Percentiles rank a stretch among this genome's conserved stretches.
These are phyloP conservation scores for Cyathus striatus DNA, from an alignment of 768 basidiomycete species.

Conservation along the genomic window DNA sequence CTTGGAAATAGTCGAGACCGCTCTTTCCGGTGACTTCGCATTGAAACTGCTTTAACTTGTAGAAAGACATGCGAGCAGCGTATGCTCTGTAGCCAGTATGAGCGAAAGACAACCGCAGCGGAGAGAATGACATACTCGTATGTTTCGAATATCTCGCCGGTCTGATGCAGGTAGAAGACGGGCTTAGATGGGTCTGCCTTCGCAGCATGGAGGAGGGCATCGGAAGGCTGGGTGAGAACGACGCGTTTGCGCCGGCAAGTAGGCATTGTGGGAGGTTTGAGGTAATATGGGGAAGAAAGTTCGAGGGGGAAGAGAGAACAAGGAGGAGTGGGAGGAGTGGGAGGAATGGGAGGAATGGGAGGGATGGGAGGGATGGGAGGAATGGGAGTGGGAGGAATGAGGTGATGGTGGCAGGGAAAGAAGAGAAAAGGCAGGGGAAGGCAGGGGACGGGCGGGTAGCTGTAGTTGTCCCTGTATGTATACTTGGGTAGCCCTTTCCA, in stretches of 20 bases:
- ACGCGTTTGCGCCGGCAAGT: conserved; percentile 89
- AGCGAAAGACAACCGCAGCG: conserved; percentile 13
- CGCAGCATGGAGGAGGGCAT: conserved; percentile 59
- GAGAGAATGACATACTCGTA: conserved; percentile 72
- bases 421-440: conserved; percentile 27
- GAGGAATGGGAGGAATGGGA: conserved; percentile 14
- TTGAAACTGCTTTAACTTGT: conserved; percentile 90
- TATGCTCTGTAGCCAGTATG: conserved; percentile 51
- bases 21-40: conserved; percentile 97
- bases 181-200: conserved; percentile 62
- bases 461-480: conserved; percentile 7
- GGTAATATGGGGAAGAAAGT: conserved; percentile 29
- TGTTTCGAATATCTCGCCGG: conserved; percentile 95
- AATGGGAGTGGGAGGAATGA: conserved; percentile 33
- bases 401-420: conserved; percentile 54
- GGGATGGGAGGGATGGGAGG: conserved; percentile 13
- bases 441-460: conserved; percentile 14
- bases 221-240: conserved; percentile 78
- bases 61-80: conserved; percentile 90
- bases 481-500: too few relatives aligned
- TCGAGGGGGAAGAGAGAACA: conserved; percentile 20
- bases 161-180: conserved; percentile 90
- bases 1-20: conserved; percentile 90
- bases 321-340: conserved; percentile 9
- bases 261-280: conserved; percentile 49